A percentile compares a stretch with the other conserved stretches of the same genome.
phyloP scores from a whole-genome alignment of 83 land plant species.

The Picea engelmannii region DNA sequence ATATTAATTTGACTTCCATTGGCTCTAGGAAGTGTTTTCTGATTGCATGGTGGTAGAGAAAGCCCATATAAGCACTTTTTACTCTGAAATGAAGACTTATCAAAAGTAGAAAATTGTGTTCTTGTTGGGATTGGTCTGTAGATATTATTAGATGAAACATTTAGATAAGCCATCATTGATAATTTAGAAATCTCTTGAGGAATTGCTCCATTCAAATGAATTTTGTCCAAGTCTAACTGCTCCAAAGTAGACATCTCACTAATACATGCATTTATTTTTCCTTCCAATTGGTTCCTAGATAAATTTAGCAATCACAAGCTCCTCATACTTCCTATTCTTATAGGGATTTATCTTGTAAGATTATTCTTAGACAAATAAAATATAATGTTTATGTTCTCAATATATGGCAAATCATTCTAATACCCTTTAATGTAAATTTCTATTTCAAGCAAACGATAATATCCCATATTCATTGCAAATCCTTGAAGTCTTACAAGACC shows the following conservation, averaged over 20 bases:
- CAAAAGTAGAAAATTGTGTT: too few species aligned
- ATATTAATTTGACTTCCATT: too few species aligned
- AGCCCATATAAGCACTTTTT: not conserved
- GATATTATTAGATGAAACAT: constrained; percentile 31
- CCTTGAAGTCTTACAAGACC: not conserved
- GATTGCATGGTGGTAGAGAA: too few species aligned
- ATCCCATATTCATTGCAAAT: not conserved
- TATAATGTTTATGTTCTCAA: not conserved
- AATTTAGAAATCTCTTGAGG: constrained; percentile 24
- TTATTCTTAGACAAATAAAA: not conserved
- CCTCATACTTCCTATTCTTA: not conserved
- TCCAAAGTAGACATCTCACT: too few species aligned
- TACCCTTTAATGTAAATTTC: not conserved
- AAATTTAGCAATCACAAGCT: constrained; percentile 1
- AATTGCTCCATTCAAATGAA: constrained; percentile 24
- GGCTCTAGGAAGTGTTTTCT: too few species aligned
- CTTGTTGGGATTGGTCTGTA: constrained; percentile 28
- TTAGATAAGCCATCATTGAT: constrained; percentile 16
- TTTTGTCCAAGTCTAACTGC: too few species aligned
- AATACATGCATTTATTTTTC: too few species aligned
- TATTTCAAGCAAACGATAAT: too few species aligned
- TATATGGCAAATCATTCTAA: not conserved
- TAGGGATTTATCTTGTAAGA: not conserved
- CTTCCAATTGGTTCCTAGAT: too few species aligned
- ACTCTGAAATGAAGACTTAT: not conserved